Conservation (phyloP, 1,139 yeast genomes). For the Lodderomyces oxycetoniae region DNA sequence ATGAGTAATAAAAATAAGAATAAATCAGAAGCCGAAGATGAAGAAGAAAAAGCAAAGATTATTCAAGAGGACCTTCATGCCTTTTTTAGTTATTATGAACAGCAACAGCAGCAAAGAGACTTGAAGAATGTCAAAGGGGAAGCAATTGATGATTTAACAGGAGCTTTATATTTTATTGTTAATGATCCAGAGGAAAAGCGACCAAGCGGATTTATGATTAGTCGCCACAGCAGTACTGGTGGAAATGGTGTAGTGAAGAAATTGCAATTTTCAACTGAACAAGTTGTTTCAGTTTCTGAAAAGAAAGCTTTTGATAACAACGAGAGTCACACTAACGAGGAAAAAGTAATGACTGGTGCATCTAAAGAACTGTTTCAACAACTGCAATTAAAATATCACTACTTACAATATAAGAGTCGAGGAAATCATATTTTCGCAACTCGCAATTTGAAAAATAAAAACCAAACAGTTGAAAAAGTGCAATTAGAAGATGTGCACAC, state of each 20-base stretch:
- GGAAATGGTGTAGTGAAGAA: no score
- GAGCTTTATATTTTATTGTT: conserved; percentile 12
- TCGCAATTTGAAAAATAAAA: background rate
- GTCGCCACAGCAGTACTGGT: no score
- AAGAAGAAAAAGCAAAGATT: background rate
- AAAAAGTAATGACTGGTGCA: no score
- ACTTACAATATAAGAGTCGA: background rate
- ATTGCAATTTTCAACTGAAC: no score
- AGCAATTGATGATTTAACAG: conserved; percentile 9
- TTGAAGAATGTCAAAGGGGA: conserved; percentile 1
- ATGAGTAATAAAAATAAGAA: conserved; percentile 2
- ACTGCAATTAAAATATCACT: background rate
- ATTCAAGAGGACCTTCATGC: background rate
- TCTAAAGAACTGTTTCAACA: background rate
- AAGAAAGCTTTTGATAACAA: no score
- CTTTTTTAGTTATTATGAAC: background rate
- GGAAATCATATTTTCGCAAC: background rate
- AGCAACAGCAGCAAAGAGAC: background rate
- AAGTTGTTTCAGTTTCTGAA: no score
- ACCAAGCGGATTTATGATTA: no score
- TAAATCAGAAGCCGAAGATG: no score
- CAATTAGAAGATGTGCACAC: background rate
- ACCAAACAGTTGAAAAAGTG: background rate
- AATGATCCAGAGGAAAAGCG: conserved; percentile 6
- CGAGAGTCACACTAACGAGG: no score